Percentiles rank a stretch among this genome's conserved stretches.
These are phyloP conservation scores for Mycosphaerella arachidis DNA, from an alignment of 2,329 filamentous ascomycete genomes.

Conservation along the genomic window DNA sequence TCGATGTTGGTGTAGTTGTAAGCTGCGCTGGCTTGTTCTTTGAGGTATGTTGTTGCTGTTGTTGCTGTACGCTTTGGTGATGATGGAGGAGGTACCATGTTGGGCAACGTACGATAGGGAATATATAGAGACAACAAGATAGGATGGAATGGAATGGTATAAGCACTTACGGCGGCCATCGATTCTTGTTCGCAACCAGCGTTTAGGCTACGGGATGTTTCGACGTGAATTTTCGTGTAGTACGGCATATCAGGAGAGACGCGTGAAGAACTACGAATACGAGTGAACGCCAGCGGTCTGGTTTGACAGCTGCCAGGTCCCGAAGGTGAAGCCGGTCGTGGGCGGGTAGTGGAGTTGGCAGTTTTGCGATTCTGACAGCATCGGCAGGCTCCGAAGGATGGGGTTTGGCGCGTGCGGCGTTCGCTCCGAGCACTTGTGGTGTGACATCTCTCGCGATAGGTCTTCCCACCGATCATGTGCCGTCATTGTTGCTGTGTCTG, in stretches of 20 bases:
- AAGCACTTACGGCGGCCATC: not conserved
- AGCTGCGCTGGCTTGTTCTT: not conserved
- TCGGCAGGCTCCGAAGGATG: not conserved
- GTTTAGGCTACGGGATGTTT: not conserved
- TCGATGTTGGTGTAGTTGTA: not conserved
- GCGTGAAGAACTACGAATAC: not conserved
- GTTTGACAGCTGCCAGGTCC: not conserved
- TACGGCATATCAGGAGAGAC: not conserved
- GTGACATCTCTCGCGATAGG: not conserved
- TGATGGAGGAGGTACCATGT: not conserved
- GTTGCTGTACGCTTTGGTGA: not conserved
- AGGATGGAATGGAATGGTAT: not conserved
- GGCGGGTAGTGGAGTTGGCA: not conserved
- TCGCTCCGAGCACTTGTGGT: not conserved
- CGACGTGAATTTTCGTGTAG: not conserved
- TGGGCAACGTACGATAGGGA: not conserved
- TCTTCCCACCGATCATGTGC: not conserved
- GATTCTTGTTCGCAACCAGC: not conserved
- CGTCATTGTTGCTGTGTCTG: not conserved
- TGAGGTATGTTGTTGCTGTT: not conserved
- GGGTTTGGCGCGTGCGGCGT: not conserved
- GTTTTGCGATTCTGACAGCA: not conserved
- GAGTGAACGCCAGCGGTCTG: not conserved
- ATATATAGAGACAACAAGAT: not conserved
- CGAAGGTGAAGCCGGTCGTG: not conserved